phyloP scores from a whole-genome alignment of 2,329 filamentous ascomycete species.

The Colletotrichum horii region DNA sequence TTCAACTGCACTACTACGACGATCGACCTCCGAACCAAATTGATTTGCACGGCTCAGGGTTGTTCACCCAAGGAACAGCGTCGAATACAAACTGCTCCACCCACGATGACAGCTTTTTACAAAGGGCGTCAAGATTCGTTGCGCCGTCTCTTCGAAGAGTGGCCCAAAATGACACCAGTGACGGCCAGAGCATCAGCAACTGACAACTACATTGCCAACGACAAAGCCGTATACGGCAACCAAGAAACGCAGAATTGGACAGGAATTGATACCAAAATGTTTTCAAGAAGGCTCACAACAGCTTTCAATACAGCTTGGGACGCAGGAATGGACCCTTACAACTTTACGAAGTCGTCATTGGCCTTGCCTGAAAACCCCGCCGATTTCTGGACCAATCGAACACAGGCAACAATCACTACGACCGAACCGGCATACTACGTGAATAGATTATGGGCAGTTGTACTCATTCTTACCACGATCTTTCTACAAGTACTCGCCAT shows the following conservation, averaged over 20 bases:
- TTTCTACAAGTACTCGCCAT: background rate
- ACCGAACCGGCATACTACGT: background rate
- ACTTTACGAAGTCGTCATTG: fast-evolving
- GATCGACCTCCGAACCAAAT: background rate
- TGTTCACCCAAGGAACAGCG: fast-evolving
- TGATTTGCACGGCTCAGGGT: background rate
- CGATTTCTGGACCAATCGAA: fast-evolving
- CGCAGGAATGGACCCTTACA: fast-evolving
- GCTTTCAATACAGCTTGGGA: background rate
- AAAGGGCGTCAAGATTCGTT: too few species aligned
- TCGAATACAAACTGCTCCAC: background rate
- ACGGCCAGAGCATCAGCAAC: fast-evolving
- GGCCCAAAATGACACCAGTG: fast-evolving
- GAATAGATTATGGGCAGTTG: background rate
- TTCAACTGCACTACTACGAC: background rate
- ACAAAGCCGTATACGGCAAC: fast-evolving
- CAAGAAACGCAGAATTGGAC: background rate
- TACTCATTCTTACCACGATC: background rate
- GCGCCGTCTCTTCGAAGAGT: background rate
- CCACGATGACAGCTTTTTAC: too few species aligned
- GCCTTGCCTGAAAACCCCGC: fast-evolving
- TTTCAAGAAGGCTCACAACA: fast-evolving
- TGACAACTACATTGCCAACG: background rate
- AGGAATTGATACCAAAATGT: fast-evolving
- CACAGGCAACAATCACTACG: background rate